Base-by-base conservation (phyloP, 2,329 filamentous ascomycete genomes). In the Paraphoma sp. region DNA sequence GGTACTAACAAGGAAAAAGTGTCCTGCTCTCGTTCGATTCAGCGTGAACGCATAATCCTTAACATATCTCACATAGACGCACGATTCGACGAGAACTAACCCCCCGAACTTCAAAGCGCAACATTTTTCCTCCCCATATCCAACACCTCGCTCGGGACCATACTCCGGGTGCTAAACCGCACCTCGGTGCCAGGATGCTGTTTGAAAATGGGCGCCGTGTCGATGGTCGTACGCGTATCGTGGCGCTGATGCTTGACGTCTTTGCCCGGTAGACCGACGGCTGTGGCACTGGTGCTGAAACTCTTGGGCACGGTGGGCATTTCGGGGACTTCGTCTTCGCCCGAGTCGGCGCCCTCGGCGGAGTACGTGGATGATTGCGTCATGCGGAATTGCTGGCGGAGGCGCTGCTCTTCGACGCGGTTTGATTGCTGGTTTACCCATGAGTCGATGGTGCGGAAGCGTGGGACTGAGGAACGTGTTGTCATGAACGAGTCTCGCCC, bases 361-460 rank as follows among this genome's bases (percentile, higher is more conserved):
- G 67, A 69, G 48, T 60, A 71, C 3, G 70, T 71, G 9, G 70
- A 70, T 14, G 59, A 67, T 23, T 66, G 64, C 4, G 71, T 75
- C 51, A 71, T 64, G 38, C 73, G 71, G 50, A 71, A 71, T 42
- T 75, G 70, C 17, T 76, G 69, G 40, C 68, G 72, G 16, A 77
- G 62, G 48, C 71, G 70, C 53, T 72, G 69, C 45, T 71, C 72
- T 54, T 77, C 75, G 16, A 78, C 60, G 7, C 73, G 73, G 47
- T 69, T 73, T 1, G 76, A 67, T 53, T 79, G 76, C 44, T 78
- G 70, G 51, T 75, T 73, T 11, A 79, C 76, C 76, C 76, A 79
- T 1, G 69, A 74, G 60, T 79, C 73, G 38, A 79, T 68, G 23
- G 76, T 78, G 48, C 76, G 74, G 67, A 78, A 79, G 30, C 76